Evolutionary conservation across 306 rosid species (phyloP).

Genomic region (Corylus avellana): DNA sequence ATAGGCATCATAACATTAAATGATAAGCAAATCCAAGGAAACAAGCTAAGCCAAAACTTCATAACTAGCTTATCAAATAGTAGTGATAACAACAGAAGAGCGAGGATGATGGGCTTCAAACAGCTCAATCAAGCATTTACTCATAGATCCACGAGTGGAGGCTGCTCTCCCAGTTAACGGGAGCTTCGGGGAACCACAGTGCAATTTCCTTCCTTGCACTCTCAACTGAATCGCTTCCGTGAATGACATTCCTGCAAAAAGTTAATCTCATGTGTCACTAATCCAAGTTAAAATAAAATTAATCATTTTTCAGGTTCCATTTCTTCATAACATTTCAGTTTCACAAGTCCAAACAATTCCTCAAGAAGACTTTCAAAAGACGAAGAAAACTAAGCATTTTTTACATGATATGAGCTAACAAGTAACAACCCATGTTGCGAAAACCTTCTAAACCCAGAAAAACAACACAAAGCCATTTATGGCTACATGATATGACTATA

Average conservation of each 20-base stretch:
- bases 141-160: slow-evolving; percentile 81
- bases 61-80: not conserved
- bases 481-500: not conserved
- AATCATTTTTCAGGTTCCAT: not conserved
- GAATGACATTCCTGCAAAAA: slow-evolving; percentile 75
- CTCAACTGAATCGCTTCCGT: slow-evolving; percentile 92
- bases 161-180: slow-evolving; percentile 75
- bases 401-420: not conserved
- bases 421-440: not conserved
- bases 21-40: not conserved
- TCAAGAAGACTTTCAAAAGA: not conserved
- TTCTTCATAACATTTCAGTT: not conserved
- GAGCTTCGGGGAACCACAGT: slow-evolving; percentile 90
- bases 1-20: no score
- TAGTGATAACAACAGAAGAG: not conserved
- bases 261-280: not conserved
- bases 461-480: not conserved
- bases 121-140: slow-evolving; percentile 18
- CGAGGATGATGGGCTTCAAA: not conserved
- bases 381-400: no score
- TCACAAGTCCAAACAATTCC: not conserved
- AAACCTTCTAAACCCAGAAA: not conserved
- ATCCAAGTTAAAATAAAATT: no score
- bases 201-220: slow-evolving; percentile 84
- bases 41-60: not conserved